These are phyloP conservation scores for Poa pratensis DNA, from an alignment of 176 grass and related monocot genomes.

Conservation along the genomic window DNA sequence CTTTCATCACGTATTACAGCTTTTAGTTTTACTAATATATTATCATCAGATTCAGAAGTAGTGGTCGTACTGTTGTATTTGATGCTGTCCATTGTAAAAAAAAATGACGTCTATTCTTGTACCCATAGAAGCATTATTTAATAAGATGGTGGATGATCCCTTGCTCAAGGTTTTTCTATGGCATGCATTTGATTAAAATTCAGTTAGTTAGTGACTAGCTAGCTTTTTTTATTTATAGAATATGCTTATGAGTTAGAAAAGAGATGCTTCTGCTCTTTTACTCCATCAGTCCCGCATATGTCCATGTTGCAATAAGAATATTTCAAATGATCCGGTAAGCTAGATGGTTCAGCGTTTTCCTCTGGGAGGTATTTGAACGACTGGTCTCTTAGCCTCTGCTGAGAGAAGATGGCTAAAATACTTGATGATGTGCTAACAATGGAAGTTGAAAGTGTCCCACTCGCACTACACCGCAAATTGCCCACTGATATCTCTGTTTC, in stretches of 20 bases:
- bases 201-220: neutral
- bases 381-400: too few relatives aligned
- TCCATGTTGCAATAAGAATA: neutral
- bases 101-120: neutral
- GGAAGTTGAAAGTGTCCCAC: too few relatives aligned
- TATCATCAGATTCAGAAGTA: neutral
- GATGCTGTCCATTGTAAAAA: neutral
- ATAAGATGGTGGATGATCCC: neutral
- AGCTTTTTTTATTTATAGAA: neutral
- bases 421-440: neutral
- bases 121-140: neutral
- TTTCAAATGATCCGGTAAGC: neutral
- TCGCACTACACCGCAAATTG: neutral
- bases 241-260: neutral
- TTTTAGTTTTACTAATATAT: neutral
- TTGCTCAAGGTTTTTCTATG: neutral
- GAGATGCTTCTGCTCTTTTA: neutral
- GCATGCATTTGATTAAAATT: neutral
- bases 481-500: neutral
- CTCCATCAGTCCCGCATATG: neutral
- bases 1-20: neutral
- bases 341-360: neutral
- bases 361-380: too few relatives aligned
- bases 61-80: neutral
- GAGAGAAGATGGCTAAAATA: neutral